These are phyloP conservation scores for Podila minutissima DNA, from an alignment of 192 early-diverging fungal species.

Conservation along the genomic window DNA sequence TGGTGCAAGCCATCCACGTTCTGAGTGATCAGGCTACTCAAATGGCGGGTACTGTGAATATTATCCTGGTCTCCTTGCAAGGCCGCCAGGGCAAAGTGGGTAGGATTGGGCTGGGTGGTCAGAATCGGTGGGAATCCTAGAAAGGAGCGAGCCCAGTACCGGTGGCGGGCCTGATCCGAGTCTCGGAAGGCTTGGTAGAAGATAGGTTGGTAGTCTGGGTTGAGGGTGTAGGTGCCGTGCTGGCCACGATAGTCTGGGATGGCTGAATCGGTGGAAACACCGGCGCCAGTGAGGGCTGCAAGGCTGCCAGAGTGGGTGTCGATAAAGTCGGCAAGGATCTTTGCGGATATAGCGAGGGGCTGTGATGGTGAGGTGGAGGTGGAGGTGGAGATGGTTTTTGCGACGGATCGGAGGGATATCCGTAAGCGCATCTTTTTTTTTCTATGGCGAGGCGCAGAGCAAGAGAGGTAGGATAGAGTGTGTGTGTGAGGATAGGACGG, in stretches of 20 bases:
- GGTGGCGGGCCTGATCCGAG: conserved; percentile 61
- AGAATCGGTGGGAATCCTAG: conserved; percentile 81
- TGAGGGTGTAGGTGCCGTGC: conserved; percentile 71
- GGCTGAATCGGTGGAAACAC: conserved; percentile 70
- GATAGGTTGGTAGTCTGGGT: conserved; percentile 86
- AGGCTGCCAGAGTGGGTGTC: conserved; percentile 32
- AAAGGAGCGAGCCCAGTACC: conserved; percentile 94
- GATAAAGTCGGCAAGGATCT: conserved; percentile 51
- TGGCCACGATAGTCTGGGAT: conserved; percentile 89
- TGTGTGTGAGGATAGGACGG: not conserved
- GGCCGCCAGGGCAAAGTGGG: conserved; percentile 70
- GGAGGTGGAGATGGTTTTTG: conserved; percentile 24
- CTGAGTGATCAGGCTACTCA: conserved; percentile 82
- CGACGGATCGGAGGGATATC: conserved; percentile 26
- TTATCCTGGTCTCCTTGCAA: conserved; percentile 47
- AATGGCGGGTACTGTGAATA: conserved; percentile 42
- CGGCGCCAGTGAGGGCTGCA: conserved; percentile 64
- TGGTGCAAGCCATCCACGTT: conserved; percentile 91
- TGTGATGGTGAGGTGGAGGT: not conserved
- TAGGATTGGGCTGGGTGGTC: conserved; percentile 74
- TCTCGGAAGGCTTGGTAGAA: conserved; percentile 72
- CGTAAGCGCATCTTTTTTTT: conserved; percentile 21
- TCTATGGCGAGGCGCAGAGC: not conserved
- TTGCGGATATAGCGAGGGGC: conserved; percentile 11
- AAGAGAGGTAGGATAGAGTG: not conserved